Base-by-base conservation (phyloP, 495 filamentous ascomycete species). In the Aspergillus sclerotiicarbonarius region DNA sequence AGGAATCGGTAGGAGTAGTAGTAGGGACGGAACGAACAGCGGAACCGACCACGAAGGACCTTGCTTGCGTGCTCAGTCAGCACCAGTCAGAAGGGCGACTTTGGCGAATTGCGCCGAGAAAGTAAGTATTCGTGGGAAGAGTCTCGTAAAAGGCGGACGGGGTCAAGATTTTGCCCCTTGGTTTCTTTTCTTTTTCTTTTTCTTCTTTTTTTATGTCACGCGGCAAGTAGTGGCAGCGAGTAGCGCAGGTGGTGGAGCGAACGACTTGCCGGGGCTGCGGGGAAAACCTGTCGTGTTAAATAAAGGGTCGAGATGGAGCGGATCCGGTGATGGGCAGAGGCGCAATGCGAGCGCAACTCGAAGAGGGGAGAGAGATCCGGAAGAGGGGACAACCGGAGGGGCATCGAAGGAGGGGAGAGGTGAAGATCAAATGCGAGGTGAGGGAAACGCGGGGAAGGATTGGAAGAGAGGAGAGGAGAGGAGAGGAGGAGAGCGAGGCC, bases 261-360 rank as follows among this genome's bases (percentile, higher is more conserved):
- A 46, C 43, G 50, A 25, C 20, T 52, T 58, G 49, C 31, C 49
- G 49, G 50, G 49, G 20, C 41, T 58, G 56, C 56, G 56, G 56
- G 56, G 49, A 53, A 57, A 21, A 47, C 35, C 31, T 41, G 37
- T 41, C 13, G 37, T 41, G 37, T 41, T 13, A 13, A 41, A 41
- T 13, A 13, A 41, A 41, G 37, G 37, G 37, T 41, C 37, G 37
- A 41, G 37, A 41, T 15, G 37, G 37, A 45, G 52, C 35, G 19
- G 21, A 44, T 16, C 16, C 46, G 43, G 51, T 29, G 32, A 19
- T 21, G 15, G 13, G 43, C 37, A 21, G 41, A 37, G 55, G 46
- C 30, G 49, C 32, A 43, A 30, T 43, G 49, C 49, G 30, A 47
- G 41, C 21, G 41, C 20, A 13, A 8, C 6, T 50, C 20, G 47